phyloP scores from a whole-genome alignment of 345 rosid genomes.

The Lenwebbia sp. region DNA sequence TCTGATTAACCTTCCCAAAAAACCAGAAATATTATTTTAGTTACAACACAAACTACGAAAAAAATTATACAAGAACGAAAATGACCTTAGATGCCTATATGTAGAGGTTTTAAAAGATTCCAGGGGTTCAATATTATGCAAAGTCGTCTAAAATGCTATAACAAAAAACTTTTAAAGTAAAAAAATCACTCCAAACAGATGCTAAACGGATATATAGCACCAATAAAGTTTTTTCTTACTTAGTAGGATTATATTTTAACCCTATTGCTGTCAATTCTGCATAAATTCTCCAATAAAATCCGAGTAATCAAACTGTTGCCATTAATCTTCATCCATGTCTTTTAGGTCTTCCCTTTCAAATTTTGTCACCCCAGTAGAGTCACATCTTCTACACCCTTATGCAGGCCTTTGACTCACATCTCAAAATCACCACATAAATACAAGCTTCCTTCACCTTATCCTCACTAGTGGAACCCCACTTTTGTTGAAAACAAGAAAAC shows the following conservation, averaged over 20 bases:
- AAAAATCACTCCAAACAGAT: not conserved
- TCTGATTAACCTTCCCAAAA: not conserved
- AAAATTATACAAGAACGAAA: not conserved
- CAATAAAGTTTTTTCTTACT: not conserved
- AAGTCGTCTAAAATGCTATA: not conserved
- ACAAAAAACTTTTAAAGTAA: not conserved
- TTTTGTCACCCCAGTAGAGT: not conserved
- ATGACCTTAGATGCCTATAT: not conserved
- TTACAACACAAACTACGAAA: not conserved
- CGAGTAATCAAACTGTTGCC: not conserved
- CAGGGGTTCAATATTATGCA: not conserved
- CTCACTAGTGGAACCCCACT: not conserved
- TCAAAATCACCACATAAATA: not conserved
- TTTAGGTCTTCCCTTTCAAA: not conserved
- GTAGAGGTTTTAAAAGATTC: not conserved
- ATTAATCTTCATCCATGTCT: not conserved
- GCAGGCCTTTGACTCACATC: not conserved
- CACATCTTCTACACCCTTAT: not conserved
- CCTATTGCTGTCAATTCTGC: not conserved
- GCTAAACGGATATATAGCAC: not conserved
- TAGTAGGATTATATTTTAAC: not conserved
- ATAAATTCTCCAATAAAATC: not conserved
- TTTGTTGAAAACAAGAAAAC: not conserved
- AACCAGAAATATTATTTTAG: not conserved
- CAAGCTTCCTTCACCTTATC: not conserved